These are phyloP conservation scores for Penicillium cataractarum DNA, from an alignment of 495 filamentous ascomycete genomes.

Conservation along the genomic window DNA sequence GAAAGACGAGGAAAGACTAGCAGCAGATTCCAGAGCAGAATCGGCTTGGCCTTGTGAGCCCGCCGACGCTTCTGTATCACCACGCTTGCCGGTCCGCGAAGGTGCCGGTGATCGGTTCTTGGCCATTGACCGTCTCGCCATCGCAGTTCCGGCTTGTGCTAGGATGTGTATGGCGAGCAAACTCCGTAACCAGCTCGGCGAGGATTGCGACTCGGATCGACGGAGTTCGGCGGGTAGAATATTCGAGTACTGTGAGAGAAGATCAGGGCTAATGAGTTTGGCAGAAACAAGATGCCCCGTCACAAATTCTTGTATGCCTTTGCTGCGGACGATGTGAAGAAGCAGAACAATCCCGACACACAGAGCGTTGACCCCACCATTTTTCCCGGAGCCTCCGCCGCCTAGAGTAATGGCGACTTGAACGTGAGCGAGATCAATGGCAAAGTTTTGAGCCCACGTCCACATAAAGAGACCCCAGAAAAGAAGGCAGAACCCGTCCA, in stretches of 20 bases:
- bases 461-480: constrained; percentile 86
- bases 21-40: constrained; percentile 47
- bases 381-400: constrained; percentile 77
- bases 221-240: constrained; percentile 49
- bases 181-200: constrained; percentile 60
- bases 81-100: constrained; percentile 48
- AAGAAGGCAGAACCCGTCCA: constrained; percentile 78
- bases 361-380: constrained; percentile 69
- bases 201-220: constrained; percentile 49
- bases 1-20: constrained; percentile 51
- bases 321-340: constrained; percentile 66
- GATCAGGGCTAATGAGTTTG: constrained; percentile 49
- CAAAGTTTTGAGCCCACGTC: constrained; percentile 84
- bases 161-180: constrained; percentile 85
- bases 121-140: constrained; percentile 56
- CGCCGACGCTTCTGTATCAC: constrained; percentile 61
- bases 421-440: constrained; percentile 92
- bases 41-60: constrained; percentile 51
- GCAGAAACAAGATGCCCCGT: constrained; percentile 48
- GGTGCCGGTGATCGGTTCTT: constrained; percentile 52
- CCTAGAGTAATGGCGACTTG: constrained; percentile 94
- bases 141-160: constrained; percentile 68
- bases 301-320: constrained; percentile 58
- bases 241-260: constrained; percentile 49
- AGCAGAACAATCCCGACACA: constrained; percentile 79